Base-by-base conservation (phyloP, 257 asterid species). In the Pogostemon cablin region DNA sequence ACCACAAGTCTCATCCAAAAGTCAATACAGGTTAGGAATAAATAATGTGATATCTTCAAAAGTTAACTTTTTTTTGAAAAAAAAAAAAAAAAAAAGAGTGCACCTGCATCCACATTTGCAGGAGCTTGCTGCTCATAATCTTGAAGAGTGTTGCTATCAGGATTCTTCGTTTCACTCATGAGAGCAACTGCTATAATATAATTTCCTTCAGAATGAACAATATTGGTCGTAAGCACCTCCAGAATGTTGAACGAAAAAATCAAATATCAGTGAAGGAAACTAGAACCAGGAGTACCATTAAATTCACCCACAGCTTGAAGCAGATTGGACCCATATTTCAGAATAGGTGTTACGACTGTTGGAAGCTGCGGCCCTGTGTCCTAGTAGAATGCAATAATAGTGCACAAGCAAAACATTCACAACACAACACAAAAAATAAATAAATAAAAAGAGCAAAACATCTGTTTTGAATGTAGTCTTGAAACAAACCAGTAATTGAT, bases 221-320 rank as follows among this genome's bases (percentile, higher is more conserved):
- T 34, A 56, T 42, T 60, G 39, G 25, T 70, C 69, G 71, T 79
- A 59, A 81, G 82, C 64, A 63, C 44, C 32, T 68, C 25, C 11
- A 6, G 17, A 74, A 72, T 68, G 54, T 57, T 65, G 73, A 75
- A 72, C 48, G 37, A 42, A 32, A 62, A 57, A 61, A 52, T 35
- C 5, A 52, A 39, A 61, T 52, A 52, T 3, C 72, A 61, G 53
- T 71, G 39, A 61, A 34, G 48, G 38, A 76, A 72, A 44, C 42
- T 53, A 25, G 58, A 52, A 56, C 64, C 39, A 79, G 53, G 32
- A 65, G 57, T 82, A 95, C 99, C 99, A 70, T 77, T 77, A 80
- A 95, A 95, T 15, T 91, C 88, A 62, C 99, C 99, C 58, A 95
- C 80, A 61, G 92, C 96, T 80, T 95, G 99, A 74, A 95, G 91